These are phyloP conservation scores for Hura crepitans DNA, from an alignment of 441 rosid genomes.

Conservation along the genomic window DNA sequence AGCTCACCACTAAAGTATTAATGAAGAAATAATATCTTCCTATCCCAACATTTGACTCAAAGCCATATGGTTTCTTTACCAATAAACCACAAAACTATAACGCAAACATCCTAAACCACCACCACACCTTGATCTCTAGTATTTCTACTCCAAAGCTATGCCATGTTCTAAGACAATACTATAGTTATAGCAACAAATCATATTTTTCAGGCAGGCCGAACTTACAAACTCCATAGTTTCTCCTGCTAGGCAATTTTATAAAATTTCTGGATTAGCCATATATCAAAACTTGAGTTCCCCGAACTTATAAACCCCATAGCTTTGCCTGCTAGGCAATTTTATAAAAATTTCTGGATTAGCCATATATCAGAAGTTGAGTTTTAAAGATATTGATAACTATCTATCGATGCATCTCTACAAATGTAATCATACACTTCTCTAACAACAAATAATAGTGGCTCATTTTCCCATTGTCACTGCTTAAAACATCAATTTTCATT, in stretches of 20 bases:
- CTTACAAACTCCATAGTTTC: too few relatives aligned
- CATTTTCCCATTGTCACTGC: background rate
- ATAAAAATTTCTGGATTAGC: background rate
- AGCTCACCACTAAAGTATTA: background rate
- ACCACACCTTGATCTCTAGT: background rate
- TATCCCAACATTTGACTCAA: background rate
- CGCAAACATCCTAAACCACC: background rate
- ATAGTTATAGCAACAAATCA: background rate
- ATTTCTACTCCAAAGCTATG: background rate
- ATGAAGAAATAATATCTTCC: background rate
- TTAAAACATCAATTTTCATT: background rate
- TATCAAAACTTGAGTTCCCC: background rate
- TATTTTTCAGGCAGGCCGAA: background rate
- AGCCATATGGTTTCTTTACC: conserved; percentile 1
- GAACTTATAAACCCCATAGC: background rate
- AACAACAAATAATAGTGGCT: background rate
- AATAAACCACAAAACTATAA: background rate
- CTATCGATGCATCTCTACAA: background rate
- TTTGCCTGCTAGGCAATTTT: background rate
- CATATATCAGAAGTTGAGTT: background rate
- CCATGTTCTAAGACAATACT: background rate
- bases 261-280: background rate
- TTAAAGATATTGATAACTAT: background rate
- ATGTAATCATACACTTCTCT: background rate
- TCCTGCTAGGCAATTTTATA: background rate